Base-by-base conservation (phyloP, 768 basidiomycete genomes). In the Infundibulicybe gibba region DNA sequence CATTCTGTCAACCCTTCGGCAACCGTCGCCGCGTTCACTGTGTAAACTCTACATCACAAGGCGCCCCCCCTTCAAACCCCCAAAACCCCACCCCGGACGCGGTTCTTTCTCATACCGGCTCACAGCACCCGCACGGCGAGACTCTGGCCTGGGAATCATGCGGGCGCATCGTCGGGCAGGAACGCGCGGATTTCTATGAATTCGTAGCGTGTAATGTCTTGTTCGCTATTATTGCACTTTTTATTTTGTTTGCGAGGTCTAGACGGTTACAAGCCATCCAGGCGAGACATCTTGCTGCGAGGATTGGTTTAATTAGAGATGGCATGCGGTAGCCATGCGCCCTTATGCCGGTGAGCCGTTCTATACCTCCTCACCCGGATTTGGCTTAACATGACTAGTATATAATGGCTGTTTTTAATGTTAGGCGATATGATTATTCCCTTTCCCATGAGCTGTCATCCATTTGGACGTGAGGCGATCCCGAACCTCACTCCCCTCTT, bases 1-100 rank as follows among this genome's bases (percentile, higher is more conserved):
- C 94, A 2, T 95, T 88, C 65, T 97, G 94, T 67, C 83, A 90
- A 59, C 94, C 94, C n/a, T 95, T 93, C 60, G 94, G 94, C 43
- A 94, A 94, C 66, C 82, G 94, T 17, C 83, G 90, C 15, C 76
- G 93, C 34, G 76, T 94, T 72, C 94, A 94, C 61, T 97, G 94
- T 50, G 59, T 79, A 31, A 77, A 75, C 53, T 54, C 62, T 41
- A 66, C 58, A 40, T 62, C 65, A 32, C 16, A 51, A 13, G 33
- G 33, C 14, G 49, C 49, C 42, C 64, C 56, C 13, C 52, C 58
- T 33, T 51, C 59, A 49, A 49, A 25, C 31, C 51, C 54, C 53
- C 52, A 15, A 47, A 32, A 25, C 44, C 54, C 37, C 43, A 49
- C 10, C 55, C 60, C 15, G 46, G 45, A 17, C 51, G 51, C 53